These are phyloP conservation scores for Chytriomyces hyalinus DNA, from an alignment of 192 early-diverging fungal genomes.

Conservation along the genomic window DNA sequence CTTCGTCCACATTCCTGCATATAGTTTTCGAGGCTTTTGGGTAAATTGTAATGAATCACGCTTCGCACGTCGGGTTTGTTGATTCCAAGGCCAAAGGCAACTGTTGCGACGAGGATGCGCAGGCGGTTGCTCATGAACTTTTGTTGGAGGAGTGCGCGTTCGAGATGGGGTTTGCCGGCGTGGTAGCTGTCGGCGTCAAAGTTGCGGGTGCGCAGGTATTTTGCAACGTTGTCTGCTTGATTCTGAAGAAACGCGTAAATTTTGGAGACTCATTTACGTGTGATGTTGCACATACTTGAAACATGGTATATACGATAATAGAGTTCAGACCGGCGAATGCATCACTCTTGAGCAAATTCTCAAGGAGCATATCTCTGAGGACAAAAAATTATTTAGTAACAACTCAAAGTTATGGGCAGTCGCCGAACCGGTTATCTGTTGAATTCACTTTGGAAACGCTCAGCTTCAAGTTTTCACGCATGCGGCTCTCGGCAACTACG, in stretches of 20 bases:
- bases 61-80: conserved; percentile 90
- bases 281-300: conserved; percentile 41
- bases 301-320: conserved; percentile 72
- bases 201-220: conserved; percentile 67
- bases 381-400: background rate
- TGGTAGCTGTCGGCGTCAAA: conserved; percentile 80
- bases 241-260: conserved; percentile 49
- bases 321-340: conserved; percentile 58
- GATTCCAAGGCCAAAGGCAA: conserved; percentile 96
- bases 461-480: conserved; percentile 69
- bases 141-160: conserved; percentile 67
- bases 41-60: conserved; percentile 86
- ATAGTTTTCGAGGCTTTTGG: conserved; percentile 87
- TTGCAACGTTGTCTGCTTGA: conserved; percentile 72
- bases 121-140: conserved; percentile 67
- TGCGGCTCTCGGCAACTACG: conserved; percentile 56
- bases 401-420: background rate
- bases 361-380: conserved; percentile 57
- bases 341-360: conserved; percentile 58
- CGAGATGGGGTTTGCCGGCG: conserved; percentile 66
- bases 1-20: conserved; percentile 61
- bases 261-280: background rate
- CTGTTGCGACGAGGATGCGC: conserved; percentile 83
- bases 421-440: conserved; percentile 24
- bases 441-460: conserved; percentile 55